Base-by-base conservation (phyloP, 2,329 filamentous ascomycete species). In the Ascochyta pisi region DNA sequence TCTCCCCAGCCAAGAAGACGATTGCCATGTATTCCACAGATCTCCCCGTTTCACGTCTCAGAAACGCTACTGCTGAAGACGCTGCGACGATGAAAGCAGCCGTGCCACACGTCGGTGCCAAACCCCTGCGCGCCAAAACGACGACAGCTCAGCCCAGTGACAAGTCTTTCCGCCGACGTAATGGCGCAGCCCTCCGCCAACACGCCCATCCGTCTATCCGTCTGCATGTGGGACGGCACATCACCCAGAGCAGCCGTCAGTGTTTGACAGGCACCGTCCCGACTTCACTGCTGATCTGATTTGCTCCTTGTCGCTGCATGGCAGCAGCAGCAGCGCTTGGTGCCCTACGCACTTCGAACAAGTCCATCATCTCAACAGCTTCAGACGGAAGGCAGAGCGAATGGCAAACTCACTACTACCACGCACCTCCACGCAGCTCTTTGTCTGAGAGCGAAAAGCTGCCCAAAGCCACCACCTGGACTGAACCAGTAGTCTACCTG, bases 181-280 rank as follows among this genome's bases (percentile, higher is more conserved):
- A 40, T 50, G 48, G 48, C 48, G 48, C 48, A 43, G 39, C 24
- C n/a, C n/a, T 23, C 38, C 47, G 41, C 42, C 49, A 45, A 26
- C 49, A 27, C 34, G 26, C 27, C 38, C 29, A 42, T 52, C 50
- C 50, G 50, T 52, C 50, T 56, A 42, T 41, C 53, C 53, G 53
- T 56, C 16, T 43, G 27, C 46, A 41, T 29, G 46, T 41, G 29
- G 35, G 5, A 34, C 24, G 48, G 24, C 46, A 50, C 41, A 31
- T 43, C 34, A 34, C 22, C 38, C 13, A 7, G 15, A 42, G 10
- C 29, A 37, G 7, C n/a, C 37, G 24, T 3, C 46, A 24, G 24
- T 31, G 43, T 38, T 53, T 33, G 37, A 38, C 44, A 16, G 48
- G 29, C 31, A 34, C 44, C 26, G 19, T 31, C 23, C 42, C 50